Evolutionary conservation across 1,284 basidiomycete genomes (phyloP).

Genomic region (Exobasidium rhododendri): DNA sequence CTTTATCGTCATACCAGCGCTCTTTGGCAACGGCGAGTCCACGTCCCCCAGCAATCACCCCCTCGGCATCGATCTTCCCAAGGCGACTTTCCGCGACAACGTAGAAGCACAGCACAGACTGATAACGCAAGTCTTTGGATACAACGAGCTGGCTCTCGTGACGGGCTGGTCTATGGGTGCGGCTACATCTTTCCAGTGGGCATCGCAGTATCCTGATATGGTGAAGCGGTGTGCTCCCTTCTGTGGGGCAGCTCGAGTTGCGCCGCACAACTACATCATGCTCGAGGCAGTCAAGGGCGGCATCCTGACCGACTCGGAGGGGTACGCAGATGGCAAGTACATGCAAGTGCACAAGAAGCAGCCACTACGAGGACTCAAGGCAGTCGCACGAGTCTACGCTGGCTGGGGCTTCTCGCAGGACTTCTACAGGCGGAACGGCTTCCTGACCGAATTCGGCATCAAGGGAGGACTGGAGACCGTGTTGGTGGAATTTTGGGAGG

Average conservation of each 20-base stretch:
- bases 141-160: constrained; percentile 23
- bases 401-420: constrained; percentile 39
- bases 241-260: constrained; percentile 34
- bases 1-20: constrained; percentile 42
- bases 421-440: constrained; percentile 31
- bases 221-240: constrained; percentile 30
- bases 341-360: constrained; percentile 13
- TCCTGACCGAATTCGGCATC: constrained; percentile 26
- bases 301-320: constrained; percentile 21
- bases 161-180: constrained; percentile 36
- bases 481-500: constrained; percentile 26
- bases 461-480: constrained; percentile 13
- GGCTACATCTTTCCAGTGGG: constrained; percentile 37
- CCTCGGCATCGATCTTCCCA: constrained; percentile 21
- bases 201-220: constrained; percentile 28
- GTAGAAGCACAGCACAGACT: constrained; percentile 32
- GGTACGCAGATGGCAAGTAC: constrained; percentile 21
- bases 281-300: constrained; percentile 26
- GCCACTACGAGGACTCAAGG: constrained; percentile 29
- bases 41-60: constrained; percentile 27
- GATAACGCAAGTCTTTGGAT: constrained; percentile 22
- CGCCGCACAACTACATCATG: constrained; percentile 36
- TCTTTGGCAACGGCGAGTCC: constrained; percentile 43
- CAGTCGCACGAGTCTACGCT: constrained; percentile 36
- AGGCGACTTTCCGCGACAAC: constrained; percentile 32